Conservation (phyloP, 305 asterid species). For the Nicotiana rustica region DNA sequence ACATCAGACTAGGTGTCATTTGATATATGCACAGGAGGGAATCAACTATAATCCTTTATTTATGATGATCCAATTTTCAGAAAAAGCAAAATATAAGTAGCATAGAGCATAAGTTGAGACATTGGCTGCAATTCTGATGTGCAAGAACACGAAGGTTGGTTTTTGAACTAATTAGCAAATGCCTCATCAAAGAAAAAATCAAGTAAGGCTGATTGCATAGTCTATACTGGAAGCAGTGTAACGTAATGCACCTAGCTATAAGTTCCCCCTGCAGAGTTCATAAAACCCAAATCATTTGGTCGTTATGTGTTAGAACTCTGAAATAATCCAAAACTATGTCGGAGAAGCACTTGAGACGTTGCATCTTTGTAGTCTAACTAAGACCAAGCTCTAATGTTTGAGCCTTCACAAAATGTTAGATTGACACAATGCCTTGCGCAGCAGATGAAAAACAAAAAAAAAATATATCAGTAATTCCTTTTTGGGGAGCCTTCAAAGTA, state of each 20-base stretch:
- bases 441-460: neutral
- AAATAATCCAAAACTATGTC: too few relatives aligned
- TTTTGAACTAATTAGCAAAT: neutral
- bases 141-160: neutral
- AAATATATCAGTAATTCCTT: neutral
- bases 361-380: neutral
- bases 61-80: neutral
- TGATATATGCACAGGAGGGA: neutral
- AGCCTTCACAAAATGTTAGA: neutral
- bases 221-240: neutral
- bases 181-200: neutral
- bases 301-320: too few relatives aligned
- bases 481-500: neutral
- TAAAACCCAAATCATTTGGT: neutral
- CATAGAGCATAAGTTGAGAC: neutral
- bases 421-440: neutral
- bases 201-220: neutral
- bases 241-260: neutral
- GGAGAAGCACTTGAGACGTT: neutral
- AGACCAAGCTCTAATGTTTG: neutral
- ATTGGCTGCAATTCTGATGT: slow-evolving; percentile 1
- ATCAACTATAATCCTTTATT: neutral
- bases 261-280: neutral
- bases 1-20: neutral
- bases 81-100: neutral